Percentiles rank a stretch among this genome's conserved stretches.
These are phyloP conservation scores for Boletus insuetus DNA, from an alignment of 768 basidiomycete genomes.

Conservation along the genomic window DNA sequence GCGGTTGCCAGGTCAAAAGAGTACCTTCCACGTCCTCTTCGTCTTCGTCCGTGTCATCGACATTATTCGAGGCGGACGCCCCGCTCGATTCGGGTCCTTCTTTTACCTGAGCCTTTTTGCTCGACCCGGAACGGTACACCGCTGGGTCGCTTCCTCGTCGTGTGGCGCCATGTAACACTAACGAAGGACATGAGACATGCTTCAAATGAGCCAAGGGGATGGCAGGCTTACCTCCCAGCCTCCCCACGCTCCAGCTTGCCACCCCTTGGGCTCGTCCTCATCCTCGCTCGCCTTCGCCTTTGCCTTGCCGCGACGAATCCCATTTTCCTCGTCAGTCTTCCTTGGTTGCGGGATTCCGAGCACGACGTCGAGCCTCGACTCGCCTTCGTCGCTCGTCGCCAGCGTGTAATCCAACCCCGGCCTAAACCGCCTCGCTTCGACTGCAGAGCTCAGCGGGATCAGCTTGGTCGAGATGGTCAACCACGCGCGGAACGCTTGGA, in stretches of 20 bases:
- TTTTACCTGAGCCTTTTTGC: conserved; percentile 33
- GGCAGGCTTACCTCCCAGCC: conserved; percentile 79
- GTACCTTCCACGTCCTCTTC: conserved; percentile 69
- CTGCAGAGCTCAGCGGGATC: conserved; percentile 66
- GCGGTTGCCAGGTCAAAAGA: conserved; percentile 81
- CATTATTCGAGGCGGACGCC: conserved; percentile 13
- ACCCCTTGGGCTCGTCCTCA: conserved; percentile 41
- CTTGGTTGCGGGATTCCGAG: conserved; percentile 69
- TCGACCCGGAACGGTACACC: conserved; percentile 71
- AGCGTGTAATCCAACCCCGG: conserved; percentile 95
- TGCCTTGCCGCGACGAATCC: conserved; percentile 25
- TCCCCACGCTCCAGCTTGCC: conserved; percentile 79
- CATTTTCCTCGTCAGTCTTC: conserved; percentile 11
- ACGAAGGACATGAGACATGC: neutral
- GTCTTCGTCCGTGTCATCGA: conserved; percentile 24
- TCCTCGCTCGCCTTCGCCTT: conserved; percentile 27
- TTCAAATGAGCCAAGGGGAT: neutral
- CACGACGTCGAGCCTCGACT: conserved; percentile 81
- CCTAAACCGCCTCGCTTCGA: conserved; percentile 86
- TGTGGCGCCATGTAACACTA: conserved; percentile 96
- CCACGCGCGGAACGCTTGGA: conserved; percentile 94
- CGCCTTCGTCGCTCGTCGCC: conserved; percentile 80
- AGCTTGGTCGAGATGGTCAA: conserved; percentile 67
- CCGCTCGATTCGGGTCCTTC: conserved; percentile 10
- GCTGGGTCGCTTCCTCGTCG: conserved; percentile 92